Base-by-base conservation (phyloP, 78 protist species). In the Paulinella micropora region DNA sequence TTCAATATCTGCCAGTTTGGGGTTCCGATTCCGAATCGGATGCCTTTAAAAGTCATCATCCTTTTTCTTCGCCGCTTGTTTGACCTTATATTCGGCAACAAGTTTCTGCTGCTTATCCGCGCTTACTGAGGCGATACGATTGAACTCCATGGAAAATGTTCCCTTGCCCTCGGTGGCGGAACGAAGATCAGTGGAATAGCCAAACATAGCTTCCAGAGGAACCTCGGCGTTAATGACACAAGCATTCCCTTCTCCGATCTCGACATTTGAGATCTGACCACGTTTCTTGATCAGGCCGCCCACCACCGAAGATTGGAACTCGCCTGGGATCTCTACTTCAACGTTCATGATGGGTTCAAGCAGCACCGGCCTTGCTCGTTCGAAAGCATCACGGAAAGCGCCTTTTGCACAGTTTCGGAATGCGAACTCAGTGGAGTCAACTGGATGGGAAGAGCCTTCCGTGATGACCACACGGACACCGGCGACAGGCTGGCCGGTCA, bases 321-420 rank as follows among this genome's bases (percentile, higher is more conserved):
- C 98, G 37, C 64, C 69, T 31, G 99, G 99, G 28, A 88, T 94
- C 32, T 67, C 23, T 36, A 95, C 67, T 64, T 96, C 97, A 1
- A 94, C 95, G 64, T 90, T 85, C 99, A 97, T 97, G 81, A 94
- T 51, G 69, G 98, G 98, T 92, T 97, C 97, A 35, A 95, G 93
- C 36, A 96, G 38, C 34, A 88, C 39, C 35, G 96, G 95, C 31
- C 38, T 51, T 37, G 91, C 94, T 73, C 83, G 86, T 6, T 35
- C 73, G 86, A 93, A 93, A 40, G 87, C 94, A 34, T 73, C 38
- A 29, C 36, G 28, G 90, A 87, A 87, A 4, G 85, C 90, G 0
- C 90, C 88, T 36, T 34, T 34, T 3, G 34, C 34, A 77, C 83
- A 77, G 35, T 32, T 77, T 35, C 87, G 87, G 95, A 97, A 97